Evolutionary conservation across 371 early-diverging fungal genomes (phyloP).

Genomic region (Mortierella sp.): DNA sequence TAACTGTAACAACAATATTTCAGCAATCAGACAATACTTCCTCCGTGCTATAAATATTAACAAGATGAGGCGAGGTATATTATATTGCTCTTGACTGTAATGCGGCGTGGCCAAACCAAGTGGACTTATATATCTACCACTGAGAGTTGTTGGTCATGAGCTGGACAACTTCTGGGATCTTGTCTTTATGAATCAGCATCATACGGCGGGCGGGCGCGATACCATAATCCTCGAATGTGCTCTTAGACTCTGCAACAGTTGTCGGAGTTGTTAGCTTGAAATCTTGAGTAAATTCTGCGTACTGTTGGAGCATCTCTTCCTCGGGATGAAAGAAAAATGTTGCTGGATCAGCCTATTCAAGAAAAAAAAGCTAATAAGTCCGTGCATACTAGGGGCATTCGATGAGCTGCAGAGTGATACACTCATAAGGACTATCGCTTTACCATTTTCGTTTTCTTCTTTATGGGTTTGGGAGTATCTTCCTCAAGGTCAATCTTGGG

Average conservation of each 20-base stretch:
- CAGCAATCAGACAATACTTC: too few relatives aligned
- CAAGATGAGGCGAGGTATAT: too few relatives aligned
- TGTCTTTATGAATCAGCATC: slow-evolving; percentile 75
- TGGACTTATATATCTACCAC: slow-evolving; percentile 21
- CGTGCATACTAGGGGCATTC: too few relatives aligned
- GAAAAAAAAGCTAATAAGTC: not conserved
- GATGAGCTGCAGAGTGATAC: not conserved
- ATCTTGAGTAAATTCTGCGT: slow-evolving; percentile 71
- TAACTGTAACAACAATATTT: too few relatives aligned
- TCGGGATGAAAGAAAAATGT: slow-evolving; percentile 90
- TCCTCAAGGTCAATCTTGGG: slow-evolving; percentile 72
- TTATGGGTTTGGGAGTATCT: slow-evolving; percentile 54
- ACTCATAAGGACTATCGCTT: not conserved
- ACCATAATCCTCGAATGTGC: slow-evolving; percentile 89
- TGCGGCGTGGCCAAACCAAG: not conserved
- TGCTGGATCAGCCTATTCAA: slow-evolving; percentile 50
- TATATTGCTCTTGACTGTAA: too few relatives aligned
- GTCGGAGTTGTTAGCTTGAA: slow-evolving; percentile 72
- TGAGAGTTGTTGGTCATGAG: slow-evolving; percentile 50
- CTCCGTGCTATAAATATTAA: too few relatives aligned
- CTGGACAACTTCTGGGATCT: slow-evolving; percentile 69
- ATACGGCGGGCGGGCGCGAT: slow-evolving; percentile 83
- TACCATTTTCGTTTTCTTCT: slow-evolving; percentile 69
- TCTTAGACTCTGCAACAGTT: slow-evolving; percentile 80
- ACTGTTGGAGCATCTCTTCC: slow-evolving; percentile 88